These are phyloP conservation scores for Leishmania turanica DNA, from an alignment of 208 protist species.

Conservation along the genomic window DNA sequence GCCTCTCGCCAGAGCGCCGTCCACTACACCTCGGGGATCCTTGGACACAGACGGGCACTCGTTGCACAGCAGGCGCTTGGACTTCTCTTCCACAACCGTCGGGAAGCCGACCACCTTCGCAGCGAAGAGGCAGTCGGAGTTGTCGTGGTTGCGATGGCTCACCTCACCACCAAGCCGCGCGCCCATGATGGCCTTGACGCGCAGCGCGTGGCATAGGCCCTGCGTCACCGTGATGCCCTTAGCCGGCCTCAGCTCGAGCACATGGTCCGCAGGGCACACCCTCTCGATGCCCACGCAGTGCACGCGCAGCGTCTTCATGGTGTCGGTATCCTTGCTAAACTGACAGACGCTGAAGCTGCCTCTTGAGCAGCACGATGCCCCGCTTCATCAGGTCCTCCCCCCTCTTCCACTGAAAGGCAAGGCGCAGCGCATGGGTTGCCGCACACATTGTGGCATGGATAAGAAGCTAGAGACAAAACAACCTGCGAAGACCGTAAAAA, in stretches of 20 bases:
- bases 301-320: slow-evolving; percentile 14
- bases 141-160: slow-evolving; percentile 27
- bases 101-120: slow-evolving; percentile 22
- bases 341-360: slow-evolving; percentile 3
- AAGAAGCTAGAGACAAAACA: no score
- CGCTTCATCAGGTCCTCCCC: slow-evolving; percentile 19
- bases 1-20: no score
- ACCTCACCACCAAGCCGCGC: slow-evolving; percentile 16
- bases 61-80: slow-evolving; percentile 26
- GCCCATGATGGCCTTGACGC: slow-evolving; percentile 13
- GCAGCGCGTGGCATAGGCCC: slow-evolving; percentile 20
- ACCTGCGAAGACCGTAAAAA: no score
- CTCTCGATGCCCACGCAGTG: slow-evolving; percentile 21
- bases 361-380: slow-evolving; percentile 13
- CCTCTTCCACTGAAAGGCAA: neutral
- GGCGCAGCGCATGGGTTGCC: no score
- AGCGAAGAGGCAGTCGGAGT: slow-evolving; percentile 25
- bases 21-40: no score
- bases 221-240: slow-evolving; percentile 28
- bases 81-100: slow-evolving; percentile 17
- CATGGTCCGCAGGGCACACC: slow-evolving; percentile 11
- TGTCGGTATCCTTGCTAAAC: slow-evolving; percentile 10
- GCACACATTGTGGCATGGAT: no score
- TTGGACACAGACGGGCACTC: slow-evolving; percentile 10
- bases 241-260: slow-evolving; percentile 20